Evolutionary conservation across 768 basidiomycete genomes (phyloP).

Genomic region (Tulasnella sp.): DNA sequence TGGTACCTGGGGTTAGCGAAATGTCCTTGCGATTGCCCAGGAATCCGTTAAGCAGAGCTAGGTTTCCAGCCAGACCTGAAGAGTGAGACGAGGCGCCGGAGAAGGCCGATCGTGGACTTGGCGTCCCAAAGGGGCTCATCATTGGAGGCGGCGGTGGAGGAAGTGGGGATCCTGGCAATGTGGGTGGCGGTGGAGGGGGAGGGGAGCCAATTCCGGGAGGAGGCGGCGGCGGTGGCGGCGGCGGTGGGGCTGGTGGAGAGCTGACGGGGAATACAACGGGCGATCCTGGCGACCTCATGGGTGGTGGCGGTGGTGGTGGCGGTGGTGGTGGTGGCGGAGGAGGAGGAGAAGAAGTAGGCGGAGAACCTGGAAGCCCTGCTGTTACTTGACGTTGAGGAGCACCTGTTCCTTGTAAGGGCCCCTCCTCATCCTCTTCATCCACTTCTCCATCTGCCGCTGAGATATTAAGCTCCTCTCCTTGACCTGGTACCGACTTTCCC

Average conservation of each 20-base stretch:
- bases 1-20: conserved; percentile 68
- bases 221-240: conserved; percentile 21
- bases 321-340: conserved; percentile 26
- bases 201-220: conserved; percentile 19
- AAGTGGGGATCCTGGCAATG: conserved; percentile 23
- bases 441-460: conserved; percentile 36
- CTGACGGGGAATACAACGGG: conserved; percentile 21
- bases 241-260: not conserved
- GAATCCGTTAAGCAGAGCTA: conserved; percentile 35
- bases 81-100: conserved; percentile 32
- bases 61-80: conserved; percentile 32
- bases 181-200: conserved; percentile 18
- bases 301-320: conserved; percentile 22
- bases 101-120: conserved; percentile 26
- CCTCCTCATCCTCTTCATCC: conserved; percentile 19
- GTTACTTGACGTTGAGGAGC: not conserved
- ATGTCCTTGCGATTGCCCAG: conserved; percentile 72
- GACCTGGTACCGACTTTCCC: conserved; percentile 24
- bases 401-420: not conserved
- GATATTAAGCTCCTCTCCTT: conserved; percentile 24
- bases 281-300: not conserved
- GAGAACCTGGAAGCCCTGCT: not conserved
- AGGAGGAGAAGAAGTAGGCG: conserved; percentile 1
- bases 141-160: conserved; percentile 25
- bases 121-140: conserved; percentile 30